Conservation (phyloP, 2,329 filamentous ascomycete genomes). For the Colletotrichum eleusines region DNA sequence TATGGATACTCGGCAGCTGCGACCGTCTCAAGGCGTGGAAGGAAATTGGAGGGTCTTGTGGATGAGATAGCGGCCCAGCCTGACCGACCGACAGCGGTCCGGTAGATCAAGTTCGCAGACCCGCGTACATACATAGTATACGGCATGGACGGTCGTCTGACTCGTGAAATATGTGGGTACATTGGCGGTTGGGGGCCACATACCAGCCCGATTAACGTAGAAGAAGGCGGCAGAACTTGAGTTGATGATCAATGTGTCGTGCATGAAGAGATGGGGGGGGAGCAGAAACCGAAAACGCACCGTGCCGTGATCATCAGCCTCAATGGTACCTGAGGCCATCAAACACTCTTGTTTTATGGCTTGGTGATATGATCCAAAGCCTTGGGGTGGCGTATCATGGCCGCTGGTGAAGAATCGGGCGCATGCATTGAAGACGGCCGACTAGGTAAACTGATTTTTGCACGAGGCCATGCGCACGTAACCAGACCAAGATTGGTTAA, state of each 20-base stretch:
- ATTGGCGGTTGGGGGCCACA: slow-evolving; percentile 5
- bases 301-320: slow-evolving; percentile 8
- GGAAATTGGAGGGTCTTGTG: slow-evolving; percentile 39
- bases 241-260: slow-evolving; percentile 32
- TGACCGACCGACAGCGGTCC: slow-evolving; percentile 25
- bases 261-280: slow-evolving; percentile 19
- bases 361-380: not conserved
- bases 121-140: not conserved
- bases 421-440: slow-evolving; percentile 1
- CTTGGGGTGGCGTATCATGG: slow-evolving; percentile 1
- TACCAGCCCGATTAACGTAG: slow-evolving; percentile 5
- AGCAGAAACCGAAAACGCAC: slow-evolving; percentile 14
- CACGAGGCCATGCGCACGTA: slow-evolving; percentile 29
- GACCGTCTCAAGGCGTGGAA: slow-evolving; percentile 29
- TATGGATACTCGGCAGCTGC: slow-evolving; percentile 28
- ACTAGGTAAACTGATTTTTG: slow-evolving; percentile 16
- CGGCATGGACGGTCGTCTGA: slow-evolving; percentile 33
- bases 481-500: slow-evolving; percentile 39
- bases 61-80: slow-evolving; percentile 25
- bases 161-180: slow-evolving; percentile 28
- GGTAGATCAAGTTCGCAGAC: slow-evolving; percentile 27
- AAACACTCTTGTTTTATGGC: slow-evolving; percentile 17
- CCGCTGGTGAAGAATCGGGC: slow-evolving; percentile 5
- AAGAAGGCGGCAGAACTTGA: slow-evolving; percentile 18
- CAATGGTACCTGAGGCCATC: slow-evolving; percentile 8